Evolutionary conservation across 2,329 filamentous ascomycete species (phyloP), one percentile per base, ranked within the genome.

Genomic region (Cladosporium sp.): DNA sequence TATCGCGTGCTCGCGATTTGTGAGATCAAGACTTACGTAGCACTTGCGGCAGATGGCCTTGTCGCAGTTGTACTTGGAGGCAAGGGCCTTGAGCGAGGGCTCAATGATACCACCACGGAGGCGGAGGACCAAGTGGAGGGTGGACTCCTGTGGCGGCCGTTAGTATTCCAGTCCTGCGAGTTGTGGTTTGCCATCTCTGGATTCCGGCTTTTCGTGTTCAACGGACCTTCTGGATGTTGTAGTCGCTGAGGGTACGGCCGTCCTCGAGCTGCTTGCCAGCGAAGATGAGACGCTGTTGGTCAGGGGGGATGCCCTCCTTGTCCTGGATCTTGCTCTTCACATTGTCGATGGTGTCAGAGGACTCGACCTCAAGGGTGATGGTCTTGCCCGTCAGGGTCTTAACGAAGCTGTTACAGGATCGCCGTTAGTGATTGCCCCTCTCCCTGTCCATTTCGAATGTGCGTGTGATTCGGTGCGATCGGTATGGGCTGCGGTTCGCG

Each of bases 11-110:
- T 22, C 22, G 51, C 36, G 22, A 17, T 34, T 34, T 30, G 43
- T 52, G 52, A 38, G 54, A 40, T 30, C 14, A 38, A 47, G 60
- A 87, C 89, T 73, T 88, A 94, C 91, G 82, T 97, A 97, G 89
- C 94, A 99, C 90, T 99, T 97, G 86, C 94, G 93, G 91, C 94
- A 97, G 82, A 97, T 96, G 89, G 93, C 93, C 89, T 97, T 97
- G 72, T 97, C 94, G 89, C 93, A 97, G 89, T 99, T 97, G 88
- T 95, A 97, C 87, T 97, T 97, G 84, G 88, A 92, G 76, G 93
- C 93, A 67, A 97, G 88, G 71, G 91, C 93, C 88, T 97, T 97
- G 74, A 97, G 88, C 74, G 92, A 97, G 73, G 94, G 94, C 87
- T 97, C 93, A 75, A 96, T 97, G 84, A 97, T 93, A 85, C 93